phyloP scores from a whole-genome alignment of 225 moss, liverwort and hornwort genomes.

The Polytrichum commune region DNA sequence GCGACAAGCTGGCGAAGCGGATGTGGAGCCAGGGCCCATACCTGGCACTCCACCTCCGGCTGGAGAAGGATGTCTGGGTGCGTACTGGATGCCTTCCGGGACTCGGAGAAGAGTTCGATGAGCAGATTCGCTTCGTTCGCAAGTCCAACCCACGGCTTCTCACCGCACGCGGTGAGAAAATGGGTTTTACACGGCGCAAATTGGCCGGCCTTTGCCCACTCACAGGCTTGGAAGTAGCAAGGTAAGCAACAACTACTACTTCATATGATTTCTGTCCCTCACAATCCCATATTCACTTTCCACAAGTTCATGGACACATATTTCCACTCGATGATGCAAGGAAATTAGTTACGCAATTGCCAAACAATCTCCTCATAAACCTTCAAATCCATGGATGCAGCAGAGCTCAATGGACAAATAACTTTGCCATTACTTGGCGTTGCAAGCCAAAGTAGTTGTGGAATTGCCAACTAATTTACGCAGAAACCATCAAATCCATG shows the following conservation, averaged over 20 bases:
- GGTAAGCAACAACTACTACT: slow-evolving; percentile 20
- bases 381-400: too few relatives aligned
- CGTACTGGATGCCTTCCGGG: slow-evolving; percentile 66
- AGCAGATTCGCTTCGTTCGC: slow-evolving; percentile 32
- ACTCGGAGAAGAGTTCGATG: slow-evolving; percentile 43
- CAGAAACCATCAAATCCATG: too few relatives aligned
- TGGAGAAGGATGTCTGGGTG: slow-evolving; percentile 77
- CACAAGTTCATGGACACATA: too few relatives aligned
- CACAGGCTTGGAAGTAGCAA: slow-evolving; percentile 52
- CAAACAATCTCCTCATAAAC: too few relatives aligned
- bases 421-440: too few relatives aligned
- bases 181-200: slow-evolving; percentile 41
- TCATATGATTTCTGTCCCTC: too few relatives aligned
- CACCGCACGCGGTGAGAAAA: slow-evolving; percentile 31
- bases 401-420: too few relatives aligned
- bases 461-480: too few relatives aligned
- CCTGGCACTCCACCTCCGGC: slow-evolving; percentile 53
- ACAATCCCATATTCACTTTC: too few relatives aligned
- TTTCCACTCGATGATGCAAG: too few relatives aligned
- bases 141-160: slow-evolving; percentile 46
- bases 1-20: slow-evolving; percentile 43
- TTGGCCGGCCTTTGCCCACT: slow-evolving; percentile 59
- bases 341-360: too few relatives aligned
- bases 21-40: slow-evolving; percentile 58
- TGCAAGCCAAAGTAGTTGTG: too few relatives aligned